Evolutionary conservation across 257 asterid species (phyloP), one percentile per base, ranked within the genome.

Genomic region (Nicotiana tomentosiformis): DNA sequence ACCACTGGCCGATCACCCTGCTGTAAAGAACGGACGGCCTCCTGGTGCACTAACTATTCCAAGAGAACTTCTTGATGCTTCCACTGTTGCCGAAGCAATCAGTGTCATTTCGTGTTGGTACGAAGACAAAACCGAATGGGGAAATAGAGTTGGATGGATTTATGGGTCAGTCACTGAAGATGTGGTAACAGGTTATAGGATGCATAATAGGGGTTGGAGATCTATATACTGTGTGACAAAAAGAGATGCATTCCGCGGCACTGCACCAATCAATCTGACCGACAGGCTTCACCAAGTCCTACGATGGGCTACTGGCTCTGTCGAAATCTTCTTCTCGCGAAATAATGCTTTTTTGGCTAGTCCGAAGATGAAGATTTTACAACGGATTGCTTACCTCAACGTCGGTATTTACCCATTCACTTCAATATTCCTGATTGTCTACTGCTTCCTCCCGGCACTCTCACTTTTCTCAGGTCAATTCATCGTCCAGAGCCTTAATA

Each of bases 51-150:
- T 94, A 43, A 91, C 96, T 20, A 85, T 90, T 23, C 93, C 95
- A 7, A 64, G 98, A 66, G 97, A 94, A 26, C 96, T 88, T 55
- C 98, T 94, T 0, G 97, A 94, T 57, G 97, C 96, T 20, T 90
- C 97, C 3, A 91, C 96, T 0, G 98, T 94, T 37, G 97, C 97
- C 15, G 98, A 94, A 85, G 97, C 97, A 16, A 92, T 94, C 20
- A 94, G 98, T 77, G 97, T 93, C 57, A 94, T 94, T 20, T 94
- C 98, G 8, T 94, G 97, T 66, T 94, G 96, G 97, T 94, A 94
- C 1, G 98, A 94, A 82, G 98, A 94, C 80, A 94, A 94, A 87
- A 93, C 98, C 0, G 98, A 94, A 84, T 94, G 98, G 98, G 98
- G 98, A 5, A 88, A 90, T 46, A 91, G 97, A 20, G 98, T 94